phyloP scores from a whole-genome alignment of 2,329 filamentous ascomycete species.

The Beauveria scarabaeidicola region DNA sequence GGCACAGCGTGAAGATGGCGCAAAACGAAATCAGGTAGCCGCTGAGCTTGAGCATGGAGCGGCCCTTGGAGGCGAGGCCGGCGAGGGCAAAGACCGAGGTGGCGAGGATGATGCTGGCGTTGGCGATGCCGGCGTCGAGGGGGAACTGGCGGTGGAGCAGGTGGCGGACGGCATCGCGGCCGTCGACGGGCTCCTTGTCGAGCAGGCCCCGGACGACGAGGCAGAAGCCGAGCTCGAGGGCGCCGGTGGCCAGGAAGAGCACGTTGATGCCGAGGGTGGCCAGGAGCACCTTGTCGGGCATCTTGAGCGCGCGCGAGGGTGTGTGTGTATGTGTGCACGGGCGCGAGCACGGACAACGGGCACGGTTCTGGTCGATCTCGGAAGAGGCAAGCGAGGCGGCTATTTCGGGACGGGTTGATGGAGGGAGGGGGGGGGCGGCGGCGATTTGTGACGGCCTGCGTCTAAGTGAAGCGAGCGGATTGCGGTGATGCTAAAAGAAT shows the following conservation, averaged over 20 bases:
- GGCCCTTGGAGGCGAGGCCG: conserved; percentile 57
- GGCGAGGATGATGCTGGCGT: conserved; percentile 62
- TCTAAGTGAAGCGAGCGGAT: neutral
- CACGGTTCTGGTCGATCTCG: neutral
- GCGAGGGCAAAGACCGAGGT: conserved; percentile 63
- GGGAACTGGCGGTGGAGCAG: conserved; percentile 47
- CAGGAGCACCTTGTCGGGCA: conserved; percentile 48
- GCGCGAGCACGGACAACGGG: too few relatives aligned
- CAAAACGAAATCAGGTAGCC: conserved; percentile 56
- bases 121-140: conserved; percentile 59
- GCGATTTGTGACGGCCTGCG: conserved; percentile 7
- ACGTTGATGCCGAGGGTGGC: conserved; percentile 39
- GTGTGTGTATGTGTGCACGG: too few relatives aligned
- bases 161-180: conserved; percentile 40
- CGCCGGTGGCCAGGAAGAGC: conserved; percentile 45
- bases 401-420: neutral
- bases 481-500: neutral
- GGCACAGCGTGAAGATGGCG: conserved; percentile 53
- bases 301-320: conserved; percentile 19
- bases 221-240: conserved; percentile 47
- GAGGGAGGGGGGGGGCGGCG: too few relatives aligned
- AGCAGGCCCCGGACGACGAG: conserved; percentile 41
- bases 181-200: conserved; percentile 26
- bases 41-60: conserved; percentile 62
- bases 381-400: neutral